These are phyloP conservation scores for Solanum chilense DNA, from an alignment of 257 asterid species.

Conservation along the genomic window DNA sequence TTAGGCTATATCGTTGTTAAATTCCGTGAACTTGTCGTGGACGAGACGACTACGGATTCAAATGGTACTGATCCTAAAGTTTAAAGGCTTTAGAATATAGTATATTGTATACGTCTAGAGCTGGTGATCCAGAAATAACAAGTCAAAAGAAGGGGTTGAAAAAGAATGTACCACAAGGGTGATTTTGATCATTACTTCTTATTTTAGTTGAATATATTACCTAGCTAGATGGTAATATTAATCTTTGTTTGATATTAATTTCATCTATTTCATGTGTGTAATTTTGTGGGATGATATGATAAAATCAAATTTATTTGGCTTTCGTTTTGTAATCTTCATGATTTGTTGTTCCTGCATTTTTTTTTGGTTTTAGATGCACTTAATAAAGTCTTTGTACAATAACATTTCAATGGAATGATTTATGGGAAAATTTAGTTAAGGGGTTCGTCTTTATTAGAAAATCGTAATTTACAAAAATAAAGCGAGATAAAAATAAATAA, in stretches of 20 bases:
- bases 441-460: background rate
- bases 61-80: too few species aligned
- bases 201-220: background rate
- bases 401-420: background rate
- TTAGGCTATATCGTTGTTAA: constrained; percentile 30
- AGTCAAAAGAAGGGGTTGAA: background rate
- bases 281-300: background rate
- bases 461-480: background rate
- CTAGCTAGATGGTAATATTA: background rate
- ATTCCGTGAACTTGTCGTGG: constrained; percentile 10
- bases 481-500: background rate
- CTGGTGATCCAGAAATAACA: background rate
- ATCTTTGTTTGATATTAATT: background rate
- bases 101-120: background rate
- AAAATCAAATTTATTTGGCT: background rate
- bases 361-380: too few species aligned
- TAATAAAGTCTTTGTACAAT: background rate
- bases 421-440: background rate
- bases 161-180: background rate
- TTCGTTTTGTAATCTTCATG: background rate
- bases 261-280: background rate
- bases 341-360: background rate
- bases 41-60: background rate
- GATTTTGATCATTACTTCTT: background rate
- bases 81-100: background rate